Base-by-base conservation (phyloP, 2,329 filamentous ascomycete genomes). In the Cercospora nicotianae region DNA sequence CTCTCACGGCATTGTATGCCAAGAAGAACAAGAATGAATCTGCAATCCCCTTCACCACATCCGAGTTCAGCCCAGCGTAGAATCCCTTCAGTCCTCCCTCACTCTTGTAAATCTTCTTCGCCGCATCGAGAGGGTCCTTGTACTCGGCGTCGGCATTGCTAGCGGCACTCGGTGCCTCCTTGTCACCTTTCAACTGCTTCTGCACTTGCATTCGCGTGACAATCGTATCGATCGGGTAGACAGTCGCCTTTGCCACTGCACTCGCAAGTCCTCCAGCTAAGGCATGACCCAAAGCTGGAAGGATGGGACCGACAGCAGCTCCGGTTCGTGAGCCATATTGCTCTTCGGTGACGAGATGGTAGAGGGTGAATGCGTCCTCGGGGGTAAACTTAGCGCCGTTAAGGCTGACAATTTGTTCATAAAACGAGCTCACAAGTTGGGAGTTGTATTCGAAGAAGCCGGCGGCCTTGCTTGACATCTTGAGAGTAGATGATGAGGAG, bases 1-100 rank as follows among this genome's bases (percentile, higher is more conserved):
- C 81, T 51, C 86, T 79, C 20, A 88, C 73, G 64, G 85, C 86
- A 2, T 82, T 91, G 80, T 96, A 96, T 67, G 91, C 90, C 18
- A 94, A 85, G 81, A 96, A 96, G 83, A 96, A 96, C 62, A 96
- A 83, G 77, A 95, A 94, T 66, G 90, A 91, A 81, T 95, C 92
- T 31, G 87, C 78, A 12, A 85, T 78, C 53, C 80, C 79, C 71
- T 85, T 85, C 28, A 78, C 72, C 1, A 81, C 80, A 72, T 84
- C 83, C 8, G 79, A 78, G 16, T 72, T 69, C 8, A 81, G 75
- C 4, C 83, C 83, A 26, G 79, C 82, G 70, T 84, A 97, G 72
- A 96, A 89, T 0, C 90, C 91, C 62, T 78, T 76, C 18, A 89
- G 72, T 3, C 91, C 88, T n/a, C 91, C 92, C 78, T 93, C 91